Base-by-base conservation (phyloP, 768 basidiomycete genomes). In the Chalciporus piperatus region DNA sequence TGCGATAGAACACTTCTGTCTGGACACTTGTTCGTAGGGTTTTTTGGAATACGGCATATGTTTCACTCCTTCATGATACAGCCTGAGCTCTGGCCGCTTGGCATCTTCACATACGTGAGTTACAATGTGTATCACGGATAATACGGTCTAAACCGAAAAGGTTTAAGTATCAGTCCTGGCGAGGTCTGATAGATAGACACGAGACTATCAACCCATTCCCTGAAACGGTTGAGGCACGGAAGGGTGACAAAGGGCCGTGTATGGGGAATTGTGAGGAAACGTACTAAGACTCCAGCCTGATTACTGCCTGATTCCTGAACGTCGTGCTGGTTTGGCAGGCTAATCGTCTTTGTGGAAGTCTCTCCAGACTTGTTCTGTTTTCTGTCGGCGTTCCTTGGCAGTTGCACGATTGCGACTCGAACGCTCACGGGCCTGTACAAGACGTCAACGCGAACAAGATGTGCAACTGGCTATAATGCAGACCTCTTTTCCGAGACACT, bases 401-500 rank as follows among this genome's bases (percentile, higher is more conserved):
- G 66, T 62, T 55, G 80, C 77, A 46, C 86, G 76, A 62, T 90
- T 90, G 37, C 68, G 70, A 32, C 75, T 62, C 3, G 85, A 79
- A 44, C 86, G 81, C 28, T 76, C 75, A 10, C 82, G 56, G 43
- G 85, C 79, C 87, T 89, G 58, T 23, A 14, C 22, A 37, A n/a
- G 38, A 37, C 13, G 44, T 55, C 47, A 47, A 42, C 39, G 49
- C 51, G 30, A 25, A 47, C 14, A 6, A 41, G 22, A 51, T 25
- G 20, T 12, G 41, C 12, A 12, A 22, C 47, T 30, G n/a, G 19
- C 45, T 48, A 23, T 44, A 37, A 17, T 4, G 49, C 72, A 53
- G 64, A 89, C 89, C 79, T 89, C 89, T 63, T 78, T 73, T 52
- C 82, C 79, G 49, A 91, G 72, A 70, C 89, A 91, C 48, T 73